Base-by-base conservation (phyloP, 2,329 filamentous ascomycete genomes). In the Penicillium sp. region DNA sequence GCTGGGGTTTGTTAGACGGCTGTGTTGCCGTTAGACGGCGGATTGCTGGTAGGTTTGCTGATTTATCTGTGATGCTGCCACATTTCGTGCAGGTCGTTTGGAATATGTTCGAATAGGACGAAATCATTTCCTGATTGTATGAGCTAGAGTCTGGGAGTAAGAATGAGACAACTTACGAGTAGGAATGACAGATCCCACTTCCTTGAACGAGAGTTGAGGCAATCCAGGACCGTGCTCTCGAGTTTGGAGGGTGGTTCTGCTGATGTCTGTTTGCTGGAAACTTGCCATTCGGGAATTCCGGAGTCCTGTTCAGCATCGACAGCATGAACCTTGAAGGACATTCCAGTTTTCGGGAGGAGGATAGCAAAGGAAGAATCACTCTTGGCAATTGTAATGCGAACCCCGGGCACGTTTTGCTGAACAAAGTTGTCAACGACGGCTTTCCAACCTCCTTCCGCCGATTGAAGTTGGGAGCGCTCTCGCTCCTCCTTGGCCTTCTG, bases 121-220 rank as follows among this genome's bases (percentile, higher is more conserved):
- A 69, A 9, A 80, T 76, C 73, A 79, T 79, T 55, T 79, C 76
- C 79, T 81, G 51, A 17, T 11, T 31, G 9, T 21, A 46, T 54
- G 6, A 31, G 52, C 17, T 41, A 8, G 45, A 38, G 41, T 21
- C 19, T 38, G 13, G 4, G 23, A n/a, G 35, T 38, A 7, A 49
- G 19, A 23, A 15, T 13, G 46, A 13, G n/a, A 7, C 4, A 17
- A 72, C 77, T 65, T 65, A 79, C 76, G 57, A 79, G 62, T 47
- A 78, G 66, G 68, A 77, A 79, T 44, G 65, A 65, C 29, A 79
- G 74, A 66, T 78, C 74, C 77, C 76, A 78, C 60, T 76, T 77
- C 46, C 75, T 70, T 5, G 70, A 60, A 23, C 76, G 72, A 2
- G 71, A 70, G 54, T 76, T 75, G 46, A 80, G 62, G 58, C 74